These are phyloP conservation scores for Claviceps lovelessii DNA, from an alignment of 2,329 filamentous ascomycete genomes.

Conservation along the genomic window DNA sequence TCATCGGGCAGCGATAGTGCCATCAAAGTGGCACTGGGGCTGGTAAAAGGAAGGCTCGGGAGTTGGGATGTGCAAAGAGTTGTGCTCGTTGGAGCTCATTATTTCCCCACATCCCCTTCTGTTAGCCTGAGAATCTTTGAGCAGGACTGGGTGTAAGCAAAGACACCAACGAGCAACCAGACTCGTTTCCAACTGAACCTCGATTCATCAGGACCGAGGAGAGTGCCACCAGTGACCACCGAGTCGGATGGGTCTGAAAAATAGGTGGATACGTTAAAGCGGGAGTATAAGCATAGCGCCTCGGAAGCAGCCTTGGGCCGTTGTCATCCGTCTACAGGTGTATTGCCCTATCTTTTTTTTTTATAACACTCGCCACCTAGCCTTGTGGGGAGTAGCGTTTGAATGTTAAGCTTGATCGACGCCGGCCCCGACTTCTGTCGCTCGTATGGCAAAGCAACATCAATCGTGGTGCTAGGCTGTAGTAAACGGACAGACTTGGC, in stretches of 20 bases:
- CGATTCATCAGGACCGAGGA: neutral
- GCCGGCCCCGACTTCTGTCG: conserved; percentile 2
- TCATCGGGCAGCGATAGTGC: neutral
- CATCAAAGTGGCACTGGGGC: neutral
- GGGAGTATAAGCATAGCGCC: conserved; percentile 11
- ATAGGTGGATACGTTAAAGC: conserved; percentile 8
- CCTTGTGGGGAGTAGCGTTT: conserved; percentile 3
- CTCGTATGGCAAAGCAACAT: neutral
- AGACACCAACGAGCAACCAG: neutral
- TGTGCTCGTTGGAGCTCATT: conserved; percentile 3
- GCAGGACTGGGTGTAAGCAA: neutral
- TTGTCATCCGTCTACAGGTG: neutral
- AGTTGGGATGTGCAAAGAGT: neutral
- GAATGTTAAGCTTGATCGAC: conserved; percentile 1
- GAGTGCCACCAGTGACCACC: neutral
- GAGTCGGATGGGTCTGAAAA: conserved; percentile 3
- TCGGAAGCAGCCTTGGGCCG: conserved; percentile 11
- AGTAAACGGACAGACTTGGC: neutral
- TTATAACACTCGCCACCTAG: conserved; percentile 1
- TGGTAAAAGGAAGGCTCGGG: neutral
- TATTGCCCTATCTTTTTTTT: conserved; percentile 4
- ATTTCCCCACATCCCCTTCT: conserved; percentile 1
- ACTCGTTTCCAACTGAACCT: neutral
- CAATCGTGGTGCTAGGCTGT: neutral
- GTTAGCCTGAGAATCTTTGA: neutral